Percentiles rank a stretch among this genome's conserved stretches.
These are phyloP conservation scores for Arthromyces matolae DNA, from an alignment of 768 basidiomycete genomes.

Conservation along the genomic window DNA sequence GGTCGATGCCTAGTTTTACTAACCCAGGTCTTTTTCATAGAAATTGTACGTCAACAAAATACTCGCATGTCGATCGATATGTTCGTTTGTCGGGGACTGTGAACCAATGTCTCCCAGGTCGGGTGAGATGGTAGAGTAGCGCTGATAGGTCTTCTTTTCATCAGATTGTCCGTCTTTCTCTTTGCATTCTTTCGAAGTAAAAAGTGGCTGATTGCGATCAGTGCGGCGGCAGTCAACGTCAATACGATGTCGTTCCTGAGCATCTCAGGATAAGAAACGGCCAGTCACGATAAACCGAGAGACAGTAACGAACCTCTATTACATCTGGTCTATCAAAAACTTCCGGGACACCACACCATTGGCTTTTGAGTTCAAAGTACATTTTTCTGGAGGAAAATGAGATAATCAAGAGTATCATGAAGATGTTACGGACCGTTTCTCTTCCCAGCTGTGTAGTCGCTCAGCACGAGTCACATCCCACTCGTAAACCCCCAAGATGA, in stretches of 20 bases:
- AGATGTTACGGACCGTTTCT: conserved; percentile 45
- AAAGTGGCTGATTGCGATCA: conserved; percentile 90
- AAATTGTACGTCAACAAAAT: conserved; percentile 91
- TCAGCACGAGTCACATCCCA: conserved; percentile 73
- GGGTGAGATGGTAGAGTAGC: conserved; percentile 73
- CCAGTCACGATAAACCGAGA: conserved; percentile 2
- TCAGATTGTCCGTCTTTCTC: conserved; percentile 36
- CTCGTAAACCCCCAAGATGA: conserved; percentile 76
- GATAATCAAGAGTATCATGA: background rate
- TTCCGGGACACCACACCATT: conserved; percentile 83
- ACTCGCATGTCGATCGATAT: conserved; percentile 82
- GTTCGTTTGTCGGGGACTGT: conserved; percentile 86
- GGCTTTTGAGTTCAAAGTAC: conserved; percentile 68
- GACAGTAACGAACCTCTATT: conserved; percentile 56
- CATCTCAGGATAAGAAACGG: background rate
- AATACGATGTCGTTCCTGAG: conserved; percentile 83
- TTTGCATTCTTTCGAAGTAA: conserved; percentile 45
- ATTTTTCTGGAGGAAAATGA: conserved; percentile 40
- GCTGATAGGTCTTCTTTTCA: conserved; percentile 53
- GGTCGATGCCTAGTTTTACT: conserved; percentile 26
- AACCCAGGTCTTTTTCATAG: conserved; percentile 84
- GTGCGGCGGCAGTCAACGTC: conserved; percentile 97
- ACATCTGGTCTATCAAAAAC: conserved; percentile 78
- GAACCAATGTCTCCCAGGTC: conserved; percentile 72
- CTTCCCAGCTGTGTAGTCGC: conserved; percentile 56